Base-by-base conservation (phyloP, 768 basidiomycete species). In the Amanita subjunquillea region DNA sequence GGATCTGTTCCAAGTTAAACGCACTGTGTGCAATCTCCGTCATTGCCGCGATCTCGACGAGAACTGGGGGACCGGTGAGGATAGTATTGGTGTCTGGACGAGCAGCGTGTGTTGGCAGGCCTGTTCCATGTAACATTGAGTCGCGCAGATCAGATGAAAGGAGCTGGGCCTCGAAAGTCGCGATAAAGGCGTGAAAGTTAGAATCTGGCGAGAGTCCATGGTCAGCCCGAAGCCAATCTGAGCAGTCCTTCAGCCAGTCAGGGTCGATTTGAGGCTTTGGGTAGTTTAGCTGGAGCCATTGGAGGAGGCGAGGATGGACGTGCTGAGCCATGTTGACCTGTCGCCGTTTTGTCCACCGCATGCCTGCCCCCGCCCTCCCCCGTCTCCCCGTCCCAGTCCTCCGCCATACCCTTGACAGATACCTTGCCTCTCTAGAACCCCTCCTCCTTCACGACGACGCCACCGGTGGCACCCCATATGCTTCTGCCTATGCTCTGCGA, bases 11-110 rank as follows among this genome's bases (percentile, higher is more conserved):
- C 15, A 96, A 73, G 48, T 72, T 80, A 60, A 91, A 88, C 0
- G 93, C 94, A 57, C 91, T 91, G 41, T 78, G 69, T 0, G 85
- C 89, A 20, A 96, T 83, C 52, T 97, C 94, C 15, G 81, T 88
- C n/a, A 95, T 77, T 12, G 78, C 73, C 15, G 71, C 67, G 25
- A 96, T 76, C 60, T 96, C 85, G 8, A 93, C 84, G 36, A 91
- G 78, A 30, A 88, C 66, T 1, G 85, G 80, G 5, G 70, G 61
- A 0, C 70, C 69, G 8, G 64, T 59, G 2, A 76, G 63, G 4
- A 57, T 58, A 9, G 60, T 60, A 12, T 61, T 65, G 17, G 74
- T 72, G 23, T 68, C 64, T 6, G 66, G 56, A 10, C 65, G 56
- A 6, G 67, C 56, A 45, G 80, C 60, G 55, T 77, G 60, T 6